Evolutionary conservation across 176 grass and related monocot species (phyloP), one percentile per base, ranked within the genome.

Genomic region (Sorghum bicolor): DNA sequence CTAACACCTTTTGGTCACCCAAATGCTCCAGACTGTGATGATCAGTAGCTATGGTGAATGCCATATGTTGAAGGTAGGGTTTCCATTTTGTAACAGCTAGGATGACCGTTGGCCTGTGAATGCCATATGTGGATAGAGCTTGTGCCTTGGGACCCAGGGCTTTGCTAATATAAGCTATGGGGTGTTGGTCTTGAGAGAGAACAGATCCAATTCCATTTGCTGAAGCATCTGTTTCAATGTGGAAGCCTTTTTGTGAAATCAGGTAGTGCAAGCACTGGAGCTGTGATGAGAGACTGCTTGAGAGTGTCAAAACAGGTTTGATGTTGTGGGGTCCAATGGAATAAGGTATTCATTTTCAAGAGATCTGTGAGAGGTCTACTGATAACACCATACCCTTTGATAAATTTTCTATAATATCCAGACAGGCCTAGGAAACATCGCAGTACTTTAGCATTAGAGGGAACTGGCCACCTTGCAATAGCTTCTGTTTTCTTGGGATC

Each of bases 271-370:
- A 52, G 1, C 1, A 52, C 48, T 20, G 48, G 48, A 0, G 17
- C 48, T 0, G 48, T 1, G 0, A 6, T 0, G 0, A 52, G 5
- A 2, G 48, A 4, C 0, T 5, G 14, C 2, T 52, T 52, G 0
- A 20, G 1, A 0, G 17, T 2, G 0, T 52, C 16, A 20, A 52
- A 52, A 20, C 16, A 1, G 0, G 0, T 1, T 2, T 19, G 5
- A 2, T 5, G 14, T 1, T 47, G 13, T 15, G 44, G 13, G 0
- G 44, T 20, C 48, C 16, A 52, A 0, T 19, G 16, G 20, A 52
- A 52, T 0, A 52, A 0, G 1, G 1, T 0, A 5, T 52, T 5
- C 1, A 20, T 52, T 1, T 20, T 16, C 1, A 52, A 1, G 1
- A 52, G 0, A 20, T 52, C 17, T 0, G 17, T 52, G 0, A 52